A percentile compares a stretch with the other conserved stretches of the same genome.
Conservation (phyloP, 352 stramenopile species). For the Vaucheria bursata region DNA sequence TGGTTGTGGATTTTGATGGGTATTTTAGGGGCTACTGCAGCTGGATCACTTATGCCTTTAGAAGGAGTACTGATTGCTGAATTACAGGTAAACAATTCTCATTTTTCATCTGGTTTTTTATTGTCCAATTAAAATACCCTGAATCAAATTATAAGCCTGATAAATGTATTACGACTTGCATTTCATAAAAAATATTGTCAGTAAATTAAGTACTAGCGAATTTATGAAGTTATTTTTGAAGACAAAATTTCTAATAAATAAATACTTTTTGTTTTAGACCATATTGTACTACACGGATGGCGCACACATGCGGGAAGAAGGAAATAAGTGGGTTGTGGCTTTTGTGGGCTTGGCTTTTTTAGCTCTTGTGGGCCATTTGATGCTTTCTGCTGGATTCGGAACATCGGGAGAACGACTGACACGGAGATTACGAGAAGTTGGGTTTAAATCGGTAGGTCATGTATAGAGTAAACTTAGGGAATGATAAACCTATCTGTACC, state of each 20-base stretch:
- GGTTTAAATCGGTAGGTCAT: background rate
- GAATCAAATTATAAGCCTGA: background rate
- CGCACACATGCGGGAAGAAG: slow-evolving; percentile 3
- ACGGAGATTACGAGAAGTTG: background rate
- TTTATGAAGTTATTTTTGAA: too few relatives aligned
- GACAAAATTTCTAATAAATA: too few relatives aligned
- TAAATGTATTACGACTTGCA: background rate
- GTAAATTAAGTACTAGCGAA: background rate
- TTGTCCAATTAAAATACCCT: background rate
- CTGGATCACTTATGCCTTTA: slow-evolving; percentile 18
- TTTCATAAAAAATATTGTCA: background rate
- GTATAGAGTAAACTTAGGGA: too few relatives aligned
- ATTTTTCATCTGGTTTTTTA: background rate
- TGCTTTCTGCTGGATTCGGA: slow-evolving; percentile 30
- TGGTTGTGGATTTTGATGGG: slow-evolving; percentile 24
- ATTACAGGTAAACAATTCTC: slow-evolving; percentile 21
- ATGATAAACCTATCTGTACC: background rate
- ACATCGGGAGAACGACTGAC: slow-evolving; percentile 33
- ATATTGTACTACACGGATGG: too few relatives aligned
- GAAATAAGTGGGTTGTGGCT: slow-evolving; percentile 31
- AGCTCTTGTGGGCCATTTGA: slow-evolving; percentile 21
- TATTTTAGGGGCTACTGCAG: slow-evolving; percentile 18
- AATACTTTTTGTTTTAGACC: too few relatives aligned
- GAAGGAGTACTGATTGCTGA: slow-evolving; percentile 40
- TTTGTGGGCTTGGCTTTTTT: slow-evolving; percentile 31